These are phyloP conservation scores for Blastobotrys elegans DNA, from an alignment of 1,139 yeast species.

Conservation along the genomic window DNA sequence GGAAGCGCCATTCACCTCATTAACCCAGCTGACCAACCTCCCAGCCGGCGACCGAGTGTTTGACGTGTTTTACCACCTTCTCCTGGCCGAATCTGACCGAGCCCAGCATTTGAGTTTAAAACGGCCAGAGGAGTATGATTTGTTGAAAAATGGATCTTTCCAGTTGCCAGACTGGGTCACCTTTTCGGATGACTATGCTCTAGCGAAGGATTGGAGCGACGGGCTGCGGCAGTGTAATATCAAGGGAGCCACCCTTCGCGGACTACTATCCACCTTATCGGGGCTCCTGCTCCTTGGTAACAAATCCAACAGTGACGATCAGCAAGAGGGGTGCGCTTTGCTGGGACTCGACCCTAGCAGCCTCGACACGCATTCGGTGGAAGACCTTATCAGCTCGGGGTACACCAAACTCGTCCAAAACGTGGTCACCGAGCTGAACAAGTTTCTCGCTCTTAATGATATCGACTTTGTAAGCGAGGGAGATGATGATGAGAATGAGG, in stretches of 20 bases:
- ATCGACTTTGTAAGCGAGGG: conserved; percentile 3
- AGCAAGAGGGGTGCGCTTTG: conserved; percentile 39
- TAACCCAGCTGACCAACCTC: conserved; percentile 33
- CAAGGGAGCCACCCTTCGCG: conserved; percentile 32
- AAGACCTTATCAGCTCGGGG: conserved; percentile 33
- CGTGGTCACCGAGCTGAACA: conserved; percentile 34
- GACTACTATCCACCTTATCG: conserved; percentile 34
- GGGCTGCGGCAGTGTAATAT: conserved; percentile 35
- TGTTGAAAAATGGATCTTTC: conserved; percentile 33
- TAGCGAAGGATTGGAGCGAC: conserved; percentile 40
- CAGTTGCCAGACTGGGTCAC: conserved; percentile 36
- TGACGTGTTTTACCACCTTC: conserved; percentile 38
- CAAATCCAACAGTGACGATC: conserved; percentile 27
- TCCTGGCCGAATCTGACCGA: conserved; percentile 32
- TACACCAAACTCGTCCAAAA: conserved; percentile 33
- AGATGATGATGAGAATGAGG: conserved; percentile 30
- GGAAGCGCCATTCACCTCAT: conserved; percentile 28
- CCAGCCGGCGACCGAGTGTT: conserved; percentile 32
- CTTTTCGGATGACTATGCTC: conserved; percentile 35
- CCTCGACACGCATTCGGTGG: conserved; percentile 27
- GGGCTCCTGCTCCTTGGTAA: conserved; percentile 39
- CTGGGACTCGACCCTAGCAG: conserved; percentile 35
- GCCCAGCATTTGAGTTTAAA: conserved; percentile 33
- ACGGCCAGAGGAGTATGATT: conserved; percentile 31
- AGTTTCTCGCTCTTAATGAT: conserved; percentile 26